Base-by-base conservation (phyloP, 208 protist species). In the Porcisia deanei region DNA sequence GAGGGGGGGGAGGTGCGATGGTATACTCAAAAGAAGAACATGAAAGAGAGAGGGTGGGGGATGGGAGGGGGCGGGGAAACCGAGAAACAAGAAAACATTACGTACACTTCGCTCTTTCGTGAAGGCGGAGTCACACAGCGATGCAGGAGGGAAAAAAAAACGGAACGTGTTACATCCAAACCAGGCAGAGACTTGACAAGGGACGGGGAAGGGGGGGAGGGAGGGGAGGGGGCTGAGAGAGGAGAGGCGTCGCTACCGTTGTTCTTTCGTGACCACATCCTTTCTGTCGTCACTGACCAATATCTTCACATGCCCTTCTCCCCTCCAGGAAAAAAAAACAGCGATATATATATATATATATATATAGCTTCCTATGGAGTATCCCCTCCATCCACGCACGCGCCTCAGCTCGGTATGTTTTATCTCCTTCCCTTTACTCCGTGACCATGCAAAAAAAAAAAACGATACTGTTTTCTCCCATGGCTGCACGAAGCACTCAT, bases 101-200 rank as follows among this genome's bases (percentile, higher is more conserved):
- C 58, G 30, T 30, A 9, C 12, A 61, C 60, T 65, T 65, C 60
- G 60, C 60, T 43, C 71, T 59, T 77, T 16, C 41, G 73, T 47
- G 49, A 66, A 76, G 41, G 52, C 63, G 49, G 25, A 63, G 58
- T 30, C 30, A 30, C 30, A 30, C 67, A 30, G 58, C 34, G 65
- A 20, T 20, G 57, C 54, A 39, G 22, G 30, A 53, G 68, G 41
- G n/a, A 65, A 25, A 39, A 59, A 5, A 12, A 54, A 59, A 2
- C 10, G 25, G 4, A 34, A 63, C 8, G 37, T 57, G 5, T 55
- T 34, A 5, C 63, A 53, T 39, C 16, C n/a, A 37, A 14, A 37
- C 4, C 37, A 22, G 37, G 25, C 16, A 61, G 57, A 39, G 25
- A 22, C 25, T 10, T 0, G 25, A 25, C 3, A 7, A 16, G 25